Evolutionary conservation across 805 yeast genomes (phyloP), one percentile per base, ranked within the genome.

Genomic region (Lipomyces chichibuensis): DNA sequence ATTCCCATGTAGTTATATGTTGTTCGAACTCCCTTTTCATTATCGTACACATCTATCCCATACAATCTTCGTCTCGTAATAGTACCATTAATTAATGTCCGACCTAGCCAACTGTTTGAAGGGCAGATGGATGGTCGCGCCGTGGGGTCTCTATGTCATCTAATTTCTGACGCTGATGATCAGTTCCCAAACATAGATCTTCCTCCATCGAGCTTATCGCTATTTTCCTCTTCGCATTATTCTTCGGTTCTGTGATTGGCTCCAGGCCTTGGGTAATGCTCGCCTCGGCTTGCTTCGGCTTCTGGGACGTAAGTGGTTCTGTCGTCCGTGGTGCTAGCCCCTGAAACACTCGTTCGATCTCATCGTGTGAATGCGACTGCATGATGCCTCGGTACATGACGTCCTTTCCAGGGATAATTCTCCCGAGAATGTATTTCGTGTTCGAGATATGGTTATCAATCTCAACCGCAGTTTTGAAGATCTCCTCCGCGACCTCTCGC

Each of bases 361-460:
- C 63, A 56, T 84, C 85, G 58, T 82, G 76, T 0, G 85, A 81
- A 75, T 87, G 91, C 54, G 86, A 79, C 72, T 83, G 81, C 65
- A 87, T 82, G 62, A 92, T 78, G 58, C 77, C 71, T 71, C 84
- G 87, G 75, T 90, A 90, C 59, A 85, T 80, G 13, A 82, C 80
- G 2, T 86, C 83, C 75, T 86, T 89, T 0, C 96, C 94, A 0
- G 97, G 97, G 13, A 91, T 81, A 79, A 91, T 87, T 74, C 92
- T 87, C 43, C 87, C 80, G 56, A 94, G 74, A 80, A 95, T 86
- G 77, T 88, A 94, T 79, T 95, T 95, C 1, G 95, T 85, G 76
- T 92, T 92, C 2, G 91, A 83, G 25, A 84, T 79, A 72, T 84
- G 84, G 76, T 90, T 91, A 59, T 87, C 88, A 76, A 82, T 85